Evolutionary conservation across 2,329 filamentous ascomycete species (phyloP).

Genomic region (Simplicillium sp.): DNA sequence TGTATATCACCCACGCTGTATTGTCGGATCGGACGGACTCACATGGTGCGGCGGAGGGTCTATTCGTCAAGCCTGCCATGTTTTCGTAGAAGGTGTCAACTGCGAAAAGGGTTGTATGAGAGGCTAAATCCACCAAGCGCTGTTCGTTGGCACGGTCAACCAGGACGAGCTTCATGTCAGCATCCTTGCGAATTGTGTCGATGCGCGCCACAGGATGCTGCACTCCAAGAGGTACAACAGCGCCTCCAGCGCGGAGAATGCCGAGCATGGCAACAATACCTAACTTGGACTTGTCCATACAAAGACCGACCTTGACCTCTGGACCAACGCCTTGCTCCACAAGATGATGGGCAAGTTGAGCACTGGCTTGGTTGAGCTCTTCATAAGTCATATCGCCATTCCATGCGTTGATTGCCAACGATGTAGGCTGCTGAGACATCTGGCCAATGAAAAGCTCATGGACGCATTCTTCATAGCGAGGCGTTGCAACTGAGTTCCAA

Average conservation of each 20-base stretch:
- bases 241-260: slow-evolving; percentile 4
- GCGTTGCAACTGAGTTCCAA: no score
- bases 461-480: no score
- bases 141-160: background rate
- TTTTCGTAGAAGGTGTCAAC: no score
- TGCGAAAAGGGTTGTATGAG: no score
- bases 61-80: no score
- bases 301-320: slow-evolving; percentile 1
- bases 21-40: background rate
- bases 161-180: background rate
- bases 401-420: slow-evolving; percentile 4
- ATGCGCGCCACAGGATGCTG: background rate
- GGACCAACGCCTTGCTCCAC: background rate
- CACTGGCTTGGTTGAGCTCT: slow-evolving; percentile 3
- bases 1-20: slow-evolving; percentile 4
- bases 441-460: no score
- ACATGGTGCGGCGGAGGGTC: background rate
- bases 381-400: slow-evolving; percentile 7
- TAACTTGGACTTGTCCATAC: slow-evolving; percentile 5
- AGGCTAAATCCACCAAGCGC: no score
- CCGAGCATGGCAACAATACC: slow-evolving; percentile 4
- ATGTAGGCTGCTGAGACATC: no score
- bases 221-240: slow-evolving; percentile 1
- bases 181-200: background rate
- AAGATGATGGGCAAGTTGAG: slow-evolving; percentile 1